Evolutionary conservation across 78 protist species (phyloP).

Genomic region (Dictyostelium discoideum): DNA sequence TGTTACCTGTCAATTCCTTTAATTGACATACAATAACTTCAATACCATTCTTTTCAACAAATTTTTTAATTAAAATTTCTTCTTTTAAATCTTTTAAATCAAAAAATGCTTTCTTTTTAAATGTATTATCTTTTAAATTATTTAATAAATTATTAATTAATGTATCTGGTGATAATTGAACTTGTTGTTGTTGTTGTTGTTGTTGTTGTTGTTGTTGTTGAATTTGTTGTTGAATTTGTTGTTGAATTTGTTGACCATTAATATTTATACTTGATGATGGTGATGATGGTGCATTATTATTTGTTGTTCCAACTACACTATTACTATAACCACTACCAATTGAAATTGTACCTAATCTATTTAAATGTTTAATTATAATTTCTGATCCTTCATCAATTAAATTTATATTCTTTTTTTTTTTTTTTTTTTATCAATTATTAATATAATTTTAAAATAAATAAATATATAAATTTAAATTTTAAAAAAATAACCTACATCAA

Average conservation of each 20-base stretch:
- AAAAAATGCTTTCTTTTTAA: slow-evolving; percentile 65
- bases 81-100: slow-evolving; percentile 68
- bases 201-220: slow-evolving; percentile 4
- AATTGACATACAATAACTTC: slow-evolving; percentile 4
- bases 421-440: not conserved
- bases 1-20: slow-evolving; percentile 38
- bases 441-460: too few species aligned
- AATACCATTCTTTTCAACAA: slow-evolving; percentile 69
- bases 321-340: not conserved
- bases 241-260: not conserved
- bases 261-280: not conserved
- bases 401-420: slow-evolving; percentile 16
- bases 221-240: not conserved
- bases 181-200: not conserved
- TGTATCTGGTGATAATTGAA: not conserved
- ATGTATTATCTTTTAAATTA: not conserved
- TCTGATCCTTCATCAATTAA: slow-evolving; percentile 23
- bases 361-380: not conserved
- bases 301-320: not conserved
- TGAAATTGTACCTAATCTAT: not conserved
- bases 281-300: not conserved
- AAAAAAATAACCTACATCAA: slow-evolving; percentile 7
- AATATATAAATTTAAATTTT: not conserved
- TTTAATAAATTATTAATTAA: slow-evolving; percentile 16
- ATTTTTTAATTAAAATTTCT: not conserved